Evolutionary conservation across 2,329 filamentous ascomycete species (phyloP).

Genomic region (Sporothrix euskadiensis): DNA sequence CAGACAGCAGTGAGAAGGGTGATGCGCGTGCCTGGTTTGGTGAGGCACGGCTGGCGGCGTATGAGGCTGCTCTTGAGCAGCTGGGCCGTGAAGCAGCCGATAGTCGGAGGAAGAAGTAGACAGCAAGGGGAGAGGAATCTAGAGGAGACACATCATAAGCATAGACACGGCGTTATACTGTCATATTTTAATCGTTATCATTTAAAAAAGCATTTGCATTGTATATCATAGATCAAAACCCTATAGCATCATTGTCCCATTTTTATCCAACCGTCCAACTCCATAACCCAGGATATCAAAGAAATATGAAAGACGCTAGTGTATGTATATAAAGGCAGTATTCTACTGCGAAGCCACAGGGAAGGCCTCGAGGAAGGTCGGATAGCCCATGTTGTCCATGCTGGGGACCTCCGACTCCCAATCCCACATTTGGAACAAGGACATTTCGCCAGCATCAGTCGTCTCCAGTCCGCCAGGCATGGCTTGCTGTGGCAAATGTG

Average conservation of each 20-base stretch:
- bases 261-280: neutral
- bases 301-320: neutral
- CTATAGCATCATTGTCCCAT: neutral
- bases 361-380: constrained; percentile 27
- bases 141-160: neutral
- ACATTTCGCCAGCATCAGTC: constrained; percentile 8
- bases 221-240: neutral
- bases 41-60: constrained; percentile 50
- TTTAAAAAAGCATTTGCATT: constrained; percentile 2
- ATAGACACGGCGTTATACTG: constrained; percentile 5
- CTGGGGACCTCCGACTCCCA: constrained; percentile 26
- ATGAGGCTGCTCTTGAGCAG: constrained; percentile 60
- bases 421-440: constrained; percentile 25
- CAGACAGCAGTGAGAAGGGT: constrained; percentile 38
- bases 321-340: too few relatives aligned
- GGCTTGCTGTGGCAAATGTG: neutral
- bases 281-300: neutral
- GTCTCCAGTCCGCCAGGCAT: neutral
- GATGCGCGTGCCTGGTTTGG: constrained; percentile 42
- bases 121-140: neutral
- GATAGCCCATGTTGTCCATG: constrained; percentile 29
- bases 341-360: neutral
- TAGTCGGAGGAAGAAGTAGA: constrained; percentile 32
- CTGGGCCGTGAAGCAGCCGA: constrained; percentile 62
- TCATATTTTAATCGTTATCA: neutral